Conservation (phyloP, 2,329 filamentous ascomycete species). For the Aspergillus aculeatus region DNA sequence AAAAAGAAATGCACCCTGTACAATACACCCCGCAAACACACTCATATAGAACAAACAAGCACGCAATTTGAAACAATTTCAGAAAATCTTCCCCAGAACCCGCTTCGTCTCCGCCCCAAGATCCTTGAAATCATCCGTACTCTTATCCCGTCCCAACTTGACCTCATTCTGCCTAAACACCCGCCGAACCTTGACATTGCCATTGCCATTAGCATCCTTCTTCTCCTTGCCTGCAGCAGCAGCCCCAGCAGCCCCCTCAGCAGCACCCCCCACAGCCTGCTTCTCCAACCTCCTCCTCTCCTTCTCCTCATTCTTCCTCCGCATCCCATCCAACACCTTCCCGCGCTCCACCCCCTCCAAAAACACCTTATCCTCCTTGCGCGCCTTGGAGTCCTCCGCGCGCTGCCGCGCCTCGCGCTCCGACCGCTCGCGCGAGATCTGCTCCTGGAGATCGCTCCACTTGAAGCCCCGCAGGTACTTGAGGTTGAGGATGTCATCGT, state of each 20-base stretch:
- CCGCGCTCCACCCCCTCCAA: slow-evolving; percentile 43
- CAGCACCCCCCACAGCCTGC: background rate
- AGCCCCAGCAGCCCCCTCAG: background rate
- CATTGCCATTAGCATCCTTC: slow-evolving; percentile 14
- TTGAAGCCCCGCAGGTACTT: slow-evolving; percentile 45
- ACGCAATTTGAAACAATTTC: too few relatives aligned
- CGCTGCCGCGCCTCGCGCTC: slow-evolving; percentile 43
- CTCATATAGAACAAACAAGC: background rate
- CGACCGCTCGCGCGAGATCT: slow-evolving; percentile 42
- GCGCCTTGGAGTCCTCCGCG: slow-evolving; percentile 43
- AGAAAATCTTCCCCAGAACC: slow-evolving; percentile 50
- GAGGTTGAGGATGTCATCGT: slow-evolving; percentile 49
- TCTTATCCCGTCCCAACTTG: slow-evolving; percentile 23
- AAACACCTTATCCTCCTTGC: slow-evolving; percentile 47
- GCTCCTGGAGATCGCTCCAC: slow-evolving; percentile 48
- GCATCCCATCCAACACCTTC: slow-evolving; percentile 44
- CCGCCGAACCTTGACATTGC: slow-evolving; percentile 28
- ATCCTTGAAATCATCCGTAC: slow-evolving; percentile 23
- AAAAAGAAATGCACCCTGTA: background rate
- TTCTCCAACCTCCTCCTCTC: slow-evolving; percentile 27
- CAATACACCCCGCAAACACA: background rate
- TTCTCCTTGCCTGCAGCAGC: slow-evolving; percentile 13
- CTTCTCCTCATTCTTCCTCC: slow-evolving; percentile 44
- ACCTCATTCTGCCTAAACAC: slow-evolving; percentile 48
- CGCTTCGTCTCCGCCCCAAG: slow-evolving; percentile 43